These are phyloP conservation scores for Rhodotorula mucilaginosa DNA, from an alignment of 1,284 basidiomycete species.

Conservation along the genomic window DNA sequence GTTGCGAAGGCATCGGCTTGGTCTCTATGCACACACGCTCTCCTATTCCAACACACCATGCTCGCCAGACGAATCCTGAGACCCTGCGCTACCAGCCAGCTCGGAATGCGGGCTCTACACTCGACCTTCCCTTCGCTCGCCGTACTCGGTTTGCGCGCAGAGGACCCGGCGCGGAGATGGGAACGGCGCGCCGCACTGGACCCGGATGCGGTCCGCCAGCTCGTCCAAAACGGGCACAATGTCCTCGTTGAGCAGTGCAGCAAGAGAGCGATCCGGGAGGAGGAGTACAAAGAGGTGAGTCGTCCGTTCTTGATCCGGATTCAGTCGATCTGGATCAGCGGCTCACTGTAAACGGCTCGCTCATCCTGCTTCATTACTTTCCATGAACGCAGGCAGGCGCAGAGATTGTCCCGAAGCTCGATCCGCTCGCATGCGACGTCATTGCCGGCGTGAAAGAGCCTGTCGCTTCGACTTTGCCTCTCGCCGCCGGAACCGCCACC, in stretches of 20 bases:
- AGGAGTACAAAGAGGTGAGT: conserved; percentile 65
- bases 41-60: background rate
- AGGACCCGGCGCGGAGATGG: conserved; percentile 77
- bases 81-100: background rate
- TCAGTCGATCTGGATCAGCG: too few species aligned
- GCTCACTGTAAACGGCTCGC: too few species aligned
- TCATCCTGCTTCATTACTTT: too few species aligned
- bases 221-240: conserved; percentile 59
- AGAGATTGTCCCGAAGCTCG: conserved; percentile 59
- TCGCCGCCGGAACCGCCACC: conserved; percentile 50
- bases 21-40: background rate
- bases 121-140: background rate
- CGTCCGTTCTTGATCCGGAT: background rate
- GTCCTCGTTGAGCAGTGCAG: conserved; percentile 74
- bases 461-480: background rate
- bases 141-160: conserved; percentile 64
- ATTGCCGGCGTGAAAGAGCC: conserved; percentile 85
- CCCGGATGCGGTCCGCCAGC: conserved; percentile 64
- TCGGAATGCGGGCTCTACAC: background rate
- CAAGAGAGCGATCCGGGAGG: conserved; percentile 66
- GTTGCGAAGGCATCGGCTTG: too few species aligned
- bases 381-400: conserved; percentile 65
- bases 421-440: conserved; percentile 55
- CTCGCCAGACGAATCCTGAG: background rate
- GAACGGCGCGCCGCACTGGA: conserved; percentile 80